Evolutionary conservation across 192 early-diverging fungal species (phyloP), one percentile per base, ranked within the genome.

Genomic region (Pilaira anomala): DNA sequence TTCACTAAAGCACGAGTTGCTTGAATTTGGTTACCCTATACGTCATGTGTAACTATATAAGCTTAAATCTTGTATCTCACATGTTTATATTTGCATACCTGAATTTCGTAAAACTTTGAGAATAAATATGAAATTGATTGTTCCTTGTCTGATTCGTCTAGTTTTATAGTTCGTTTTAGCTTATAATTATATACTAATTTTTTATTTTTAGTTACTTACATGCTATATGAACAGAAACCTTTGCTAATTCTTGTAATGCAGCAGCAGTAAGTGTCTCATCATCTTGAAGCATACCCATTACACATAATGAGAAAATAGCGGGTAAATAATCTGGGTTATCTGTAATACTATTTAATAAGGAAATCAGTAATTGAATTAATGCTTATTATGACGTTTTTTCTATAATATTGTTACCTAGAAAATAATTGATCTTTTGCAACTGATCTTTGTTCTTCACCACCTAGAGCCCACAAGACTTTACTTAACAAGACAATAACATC

Each of bases 381-480:
- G n/a, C n/a, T n/a, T n/a, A n/a, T n/a, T 29, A 12, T 24, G 30
- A 21, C 58, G 48, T 16, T 48, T 41, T n/a, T n/a, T n/a, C n/a
- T n/a, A n/a, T n/a, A 41, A 42, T 21, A 48, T 26, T 54, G 30
- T 62, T 73, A 86, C 85, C 88, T 87, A 48, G 73, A 57, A 52
- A 95, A 77, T 52, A 97, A 73, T 63, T 94, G 83, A 39, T 92
- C 82, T 66, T 91, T 90, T 28, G 92, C 93, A 33, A 93, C 74
- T 5, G 69, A 76, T 14, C 86, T 72, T 62, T 96, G 92, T 60
- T 91, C 87, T 26, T 80, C 78, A 5, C 83, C 85, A 29, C 91
- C 93, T 29, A 97, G 72, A 1, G 92, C 92, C 89, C 92, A 96
- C 51, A 98, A 78, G 0, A 95, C 94, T 72, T 94, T 90, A 51